Conservation (phyloP, 257 asterid genomes). For the Cinchona pubescens region DNA sequence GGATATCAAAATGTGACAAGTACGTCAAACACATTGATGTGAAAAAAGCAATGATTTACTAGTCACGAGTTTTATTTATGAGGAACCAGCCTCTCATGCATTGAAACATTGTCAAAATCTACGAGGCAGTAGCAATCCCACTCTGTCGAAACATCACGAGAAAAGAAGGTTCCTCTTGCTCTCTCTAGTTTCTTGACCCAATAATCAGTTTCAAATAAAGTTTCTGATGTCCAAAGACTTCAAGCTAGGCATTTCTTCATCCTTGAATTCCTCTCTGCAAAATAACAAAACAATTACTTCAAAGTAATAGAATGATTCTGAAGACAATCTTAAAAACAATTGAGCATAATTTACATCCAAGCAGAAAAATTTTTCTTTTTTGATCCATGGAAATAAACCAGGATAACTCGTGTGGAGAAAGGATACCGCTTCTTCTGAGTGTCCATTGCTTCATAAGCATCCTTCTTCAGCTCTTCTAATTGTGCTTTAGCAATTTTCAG, state of each 20-base stretch:
- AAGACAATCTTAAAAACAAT: not conserved
- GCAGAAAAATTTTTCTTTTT: not conserved
- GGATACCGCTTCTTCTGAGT: slow-evolving; percentile 79
- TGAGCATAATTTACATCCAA: not conserved
- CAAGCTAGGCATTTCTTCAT: slow-evolving; percentile 71
- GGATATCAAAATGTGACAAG: not conserved
- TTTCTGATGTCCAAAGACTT: slow-evolving; percentile 79
- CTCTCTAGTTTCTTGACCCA: no score
- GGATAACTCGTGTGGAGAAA: not conserved
- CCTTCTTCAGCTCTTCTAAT: slow-evolving; percentile 80
- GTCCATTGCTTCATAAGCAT: slow-evolving; percentile 85
- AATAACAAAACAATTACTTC: slow-evolving; percentile 7
- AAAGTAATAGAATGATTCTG: not conserved
- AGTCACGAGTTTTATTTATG: slow-evolving; percentile 14
- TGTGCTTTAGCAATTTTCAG: slow-evolving; percentile 87
- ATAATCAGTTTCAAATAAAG: slow-evolving; percentile 27
- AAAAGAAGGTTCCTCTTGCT: no score
- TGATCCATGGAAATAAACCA: not conserved
- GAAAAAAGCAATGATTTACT: not conserved
- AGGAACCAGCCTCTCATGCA: slow-evolving; percentile 12
- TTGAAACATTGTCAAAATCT: slow-evolving; percentile 3
- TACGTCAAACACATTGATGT: not conserved
- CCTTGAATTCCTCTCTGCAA: slow-evolving; percentile 85
- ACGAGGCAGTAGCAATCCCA: no score
- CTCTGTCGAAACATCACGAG: no score